phyloP scores from a whole-genome alignment of 208 protist species.

The Spongospora subterranea region DNA sequence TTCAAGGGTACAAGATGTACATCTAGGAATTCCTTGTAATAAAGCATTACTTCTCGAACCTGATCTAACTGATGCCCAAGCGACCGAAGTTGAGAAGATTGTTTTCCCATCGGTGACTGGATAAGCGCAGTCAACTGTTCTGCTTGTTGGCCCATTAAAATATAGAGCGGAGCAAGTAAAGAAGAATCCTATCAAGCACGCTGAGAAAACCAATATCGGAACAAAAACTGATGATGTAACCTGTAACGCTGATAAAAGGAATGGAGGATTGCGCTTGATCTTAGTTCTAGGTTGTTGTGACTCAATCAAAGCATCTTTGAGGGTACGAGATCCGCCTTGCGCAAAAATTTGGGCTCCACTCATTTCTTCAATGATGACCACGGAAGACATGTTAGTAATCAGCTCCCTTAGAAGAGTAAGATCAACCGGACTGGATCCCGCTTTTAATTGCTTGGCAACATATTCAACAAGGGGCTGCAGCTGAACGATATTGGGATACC shows the following conservation, averaged over 20 bases:
- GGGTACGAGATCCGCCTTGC: constrained; percentile 36
- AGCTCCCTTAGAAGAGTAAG: neutral
- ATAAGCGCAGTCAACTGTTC: neutral
- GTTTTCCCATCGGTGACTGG: neutral
- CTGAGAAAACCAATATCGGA: neutral
- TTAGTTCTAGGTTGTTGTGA: neutral
- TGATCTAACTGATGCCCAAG: neutral
- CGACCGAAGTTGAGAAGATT: neutral
- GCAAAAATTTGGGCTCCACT: constrained; percentile 23
- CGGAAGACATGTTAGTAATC: constrained; percentile 4
- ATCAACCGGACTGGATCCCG: neutral
- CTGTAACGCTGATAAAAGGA: constrained; percentile 33
- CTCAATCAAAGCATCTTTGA: neutral
- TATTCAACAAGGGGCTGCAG: constrained; percentile 10
- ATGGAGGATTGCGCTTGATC: constrained; percentile 29
- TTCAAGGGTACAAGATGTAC: neutral
- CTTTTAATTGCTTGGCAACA: neutral
- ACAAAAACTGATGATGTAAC: neutral
- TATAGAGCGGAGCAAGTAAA: constrained; percentile 8
- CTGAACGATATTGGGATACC: neutral
- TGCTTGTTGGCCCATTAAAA: constrained; percentile 7
- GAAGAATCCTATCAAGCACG: neutral
- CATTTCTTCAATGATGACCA: constrained; percentile 19
- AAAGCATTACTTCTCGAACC: constrained; percentile 20
- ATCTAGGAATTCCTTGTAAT: constrained; percentile 27